These are phyloP conservation scores for Acmispon strigosus DNA, from an alignment of 306 rosid species.

Conservation along the genomic window DNA sequence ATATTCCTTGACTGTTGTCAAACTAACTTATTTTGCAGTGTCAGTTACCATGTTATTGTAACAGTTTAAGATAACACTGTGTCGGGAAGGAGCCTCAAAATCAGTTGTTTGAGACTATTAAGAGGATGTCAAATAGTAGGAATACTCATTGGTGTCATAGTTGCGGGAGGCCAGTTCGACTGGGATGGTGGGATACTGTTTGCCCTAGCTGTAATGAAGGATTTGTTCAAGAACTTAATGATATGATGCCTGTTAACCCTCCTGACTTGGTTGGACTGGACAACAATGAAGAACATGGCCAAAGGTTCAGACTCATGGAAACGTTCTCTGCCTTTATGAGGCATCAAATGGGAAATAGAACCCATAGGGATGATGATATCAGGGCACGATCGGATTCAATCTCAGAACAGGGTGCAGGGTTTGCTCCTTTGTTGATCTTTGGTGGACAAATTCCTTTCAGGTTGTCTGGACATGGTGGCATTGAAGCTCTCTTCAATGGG, in stretches of 20 bases:
- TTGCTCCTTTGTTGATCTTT: slow-evolving; percentile 51
- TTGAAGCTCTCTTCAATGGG: slow-evolving; percentile 63
- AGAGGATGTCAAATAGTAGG: slow-evolving; percentile 56
- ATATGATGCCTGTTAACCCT: slow-evolving; percentile 38
- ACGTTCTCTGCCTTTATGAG: slow-evolving; percentile 48
- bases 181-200: slow-evolving; percentile 36
- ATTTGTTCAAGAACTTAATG: slow-evolving; percentile 57
- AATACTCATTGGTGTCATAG: slow-evolving; percentile 64
- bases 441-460: slow-evolving; percentile 64
- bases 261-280: slow-evolving; percentile 34
- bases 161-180: slow-evolving; percentile 43
- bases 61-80: slow-evolving; percentile 15
- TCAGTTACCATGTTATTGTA: slow-evolving; percentile 16
- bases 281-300: slow-evolving; percentile 31
- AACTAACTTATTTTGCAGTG: slow-evolving; percentile 19
- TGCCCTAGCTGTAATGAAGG: slow-evolving; percentile 54
- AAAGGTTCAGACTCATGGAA: slow-evolving; percentile 39
- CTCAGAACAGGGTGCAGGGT: slow-evolving; percentile 35
- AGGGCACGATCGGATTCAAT: slow-evolving; percentile 34
- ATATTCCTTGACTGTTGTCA: background rate
- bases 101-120: background rate
- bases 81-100: slow-evolving; percentile 13
- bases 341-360: slow-evolving; percentile 43
- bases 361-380: slow-evolving; percentile 22
- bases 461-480: slow-evolving; percentile 47